Base-by-base conservation (phyloP, 2,329 filamentous ascomycete genomes). In the Rutstroemia sp. region DNA sequence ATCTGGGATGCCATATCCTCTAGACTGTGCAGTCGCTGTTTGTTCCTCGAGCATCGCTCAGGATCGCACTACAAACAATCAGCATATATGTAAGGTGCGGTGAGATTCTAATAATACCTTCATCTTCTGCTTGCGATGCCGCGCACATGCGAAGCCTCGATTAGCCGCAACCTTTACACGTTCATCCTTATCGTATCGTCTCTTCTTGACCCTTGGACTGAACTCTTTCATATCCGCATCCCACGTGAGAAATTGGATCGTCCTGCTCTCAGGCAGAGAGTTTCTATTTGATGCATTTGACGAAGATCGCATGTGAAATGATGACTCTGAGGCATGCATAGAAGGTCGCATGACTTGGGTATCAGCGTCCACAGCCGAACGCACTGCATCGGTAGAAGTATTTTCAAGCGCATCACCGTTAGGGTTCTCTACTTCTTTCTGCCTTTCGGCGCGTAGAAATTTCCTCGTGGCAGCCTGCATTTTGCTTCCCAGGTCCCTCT, bases 141-240 rank as follows among this genome's bases (percentile, higher is more conserved):
- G 19, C 10, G 57, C 57, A 61, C 60, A 62, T 56, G 57, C 60
- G 42, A 56, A 58, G 14, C 59, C 60, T 52, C 60, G 38, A 53
- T 62, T 62, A 10, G 54, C 57, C 6, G 60, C 59, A 14, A 62
- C 59, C 17, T 57, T 61, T 23, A 56, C 55, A 12, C 54, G 47
- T 23, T 62, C 60, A 16, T 57, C 56, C 27, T 54, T 60, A 9
- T 60, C 49, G 19, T 61, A 61, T 25, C 55, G 51, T 21, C 59
- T 51, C 30, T 53, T 56, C 42, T 58, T 60, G 8, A 48, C 45
- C 41, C 56, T 57, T 14, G 50, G 58, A 23, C 38, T 57, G 23
- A 52, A 57, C 1, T 51, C 51, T 16, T 57, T 57, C 57, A 59
- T 56, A 23, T 48, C 59, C 21, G 57, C 54, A 48, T 59, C 48